Percentiles rank a stretch among this genome's conserved stretches.
These are phyloP conservation scores for Eucalyptus viminalis DNA, from an alignment of 345 rosid genomes.

Conservation along the genomic window DNA sequence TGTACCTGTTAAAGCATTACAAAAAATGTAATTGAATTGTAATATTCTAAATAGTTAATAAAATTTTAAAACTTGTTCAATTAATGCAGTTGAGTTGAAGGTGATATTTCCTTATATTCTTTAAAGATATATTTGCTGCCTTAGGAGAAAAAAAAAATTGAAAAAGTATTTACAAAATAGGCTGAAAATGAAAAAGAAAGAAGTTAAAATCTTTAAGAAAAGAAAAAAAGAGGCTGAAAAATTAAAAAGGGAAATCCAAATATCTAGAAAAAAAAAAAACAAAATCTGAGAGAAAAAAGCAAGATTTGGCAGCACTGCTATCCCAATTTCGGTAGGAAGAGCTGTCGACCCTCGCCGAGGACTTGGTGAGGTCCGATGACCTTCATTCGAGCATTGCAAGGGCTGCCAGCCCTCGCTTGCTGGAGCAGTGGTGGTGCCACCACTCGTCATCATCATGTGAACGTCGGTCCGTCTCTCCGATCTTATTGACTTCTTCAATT, in stretches of 20 bases:
- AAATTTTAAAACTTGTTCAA: background rate
- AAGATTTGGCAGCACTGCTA: background rate
- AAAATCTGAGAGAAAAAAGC: background rate
- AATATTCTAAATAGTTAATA: too few relatives aligned
- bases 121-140: background rate
- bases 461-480: background rate
- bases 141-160: background rate
- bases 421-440: background rate
- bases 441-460: background rate
- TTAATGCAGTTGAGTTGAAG: background rate
- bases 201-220: background rate
- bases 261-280: background rate
- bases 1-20: rapidly evolving
- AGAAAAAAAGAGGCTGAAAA: background rate
- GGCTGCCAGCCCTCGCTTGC: background rate
- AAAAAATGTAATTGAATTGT: background rate
- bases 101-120: background rate
- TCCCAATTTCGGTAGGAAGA: background rate
- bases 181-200: background rate
- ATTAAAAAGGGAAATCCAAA: background rate
- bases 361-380: background rate
- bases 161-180: background rate
- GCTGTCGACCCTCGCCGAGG: background rate
- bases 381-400: background rate
- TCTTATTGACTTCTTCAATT: background rate